Conservation (phyloP, 352 stramenopile genomes). For the Aphanomyces astaci region DNA sequence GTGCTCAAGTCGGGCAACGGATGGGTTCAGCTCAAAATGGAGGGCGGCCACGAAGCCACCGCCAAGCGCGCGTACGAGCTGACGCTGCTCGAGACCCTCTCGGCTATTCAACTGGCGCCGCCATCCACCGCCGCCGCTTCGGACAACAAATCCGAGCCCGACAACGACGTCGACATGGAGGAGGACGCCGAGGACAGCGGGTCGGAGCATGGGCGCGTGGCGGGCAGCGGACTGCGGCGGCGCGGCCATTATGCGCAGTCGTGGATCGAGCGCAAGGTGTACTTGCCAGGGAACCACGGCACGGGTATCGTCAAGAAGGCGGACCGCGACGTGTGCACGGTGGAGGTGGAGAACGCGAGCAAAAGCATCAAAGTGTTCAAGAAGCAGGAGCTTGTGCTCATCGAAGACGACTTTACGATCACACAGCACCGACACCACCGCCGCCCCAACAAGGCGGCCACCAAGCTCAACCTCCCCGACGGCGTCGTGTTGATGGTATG, state of each 20-base stretch:
- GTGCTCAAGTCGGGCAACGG: conserved; percentile 79
- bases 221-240: conserved; percentile 49
- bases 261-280: conserved; percentile 83
- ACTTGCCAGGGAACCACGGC: conserved; percentile 63
- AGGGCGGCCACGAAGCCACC: conserved; percentile 73
- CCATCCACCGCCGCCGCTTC: conserved; percentile 27
- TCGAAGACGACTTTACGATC: conserved; percentile 40
- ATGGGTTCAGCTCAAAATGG: conserved; percentile 78
- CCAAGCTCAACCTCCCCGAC: conserved; percentile 57
- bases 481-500: conserved; percentile 60
- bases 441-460: conserved; percentile 51
- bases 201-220: conserved; percentile 61
- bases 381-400: conserved; percentile 78
- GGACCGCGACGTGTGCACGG: conserved; percentile 77
- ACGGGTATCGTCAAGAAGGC: conserved; percentile 74
- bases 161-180: conserved; percentile 35
- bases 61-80: conserved; percentile 83
- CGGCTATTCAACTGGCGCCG: conserved; percentile 64
- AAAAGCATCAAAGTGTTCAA: conserved; percentile 79
- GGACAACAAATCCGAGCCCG: conserved; percentile 38
- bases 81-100: conserved; percentile 74
- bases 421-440: conserved; percentile 42
- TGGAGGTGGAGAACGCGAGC: conserved; percentile 53
- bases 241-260: conserved; percentile 79
- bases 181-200: conserved; percentile 43